Evolutionary conservation across 169 alveolate genomes (phyloP).

Genomic region (Eimeria praecox): DNA sequence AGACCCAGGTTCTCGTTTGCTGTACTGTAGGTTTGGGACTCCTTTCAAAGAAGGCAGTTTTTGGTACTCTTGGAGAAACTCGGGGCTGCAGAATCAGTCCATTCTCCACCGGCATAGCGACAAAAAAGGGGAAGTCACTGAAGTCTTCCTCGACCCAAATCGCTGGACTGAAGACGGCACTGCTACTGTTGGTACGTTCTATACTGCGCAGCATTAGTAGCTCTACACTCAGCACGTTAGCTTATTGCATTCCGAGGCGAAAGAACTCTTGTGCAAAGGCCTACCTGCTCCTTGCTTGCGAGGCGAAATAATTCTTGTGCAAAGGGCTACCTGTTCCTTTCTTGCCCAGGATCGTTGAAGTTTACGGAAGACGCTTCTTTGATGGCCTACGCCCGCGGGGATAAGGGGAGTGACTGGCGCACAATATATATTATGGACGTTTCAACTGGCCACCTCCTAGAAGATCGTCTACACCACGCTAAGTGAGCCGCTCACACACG

Average conservation of each 20-base stretch:
- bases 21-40: conserved; percentile 28
- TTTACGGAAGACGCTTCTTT: conserved; percentile 56
- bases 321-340: neutral
- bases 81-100: conserved; percentile 74
- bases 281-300: neutral
- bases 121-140: neutral
- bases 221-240: neutral
- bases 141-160: conserved; percentile 67
- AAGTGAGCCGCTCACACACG: conserved; percentile 21
- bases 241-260: neutral
- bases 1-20: neutral
- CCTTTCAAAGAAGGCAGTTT: conserved; percentile 62
- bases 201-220: neutral
- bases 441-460: neutral
- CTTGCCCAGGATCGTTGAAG: neutral
- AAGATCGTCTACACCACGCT: conserved; percentile 36
- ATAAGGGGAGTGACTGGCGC: conserved; percentile 71
- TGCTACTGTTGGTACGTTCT: conserved; percentile 46
- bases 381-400: conserved; percentile 76
- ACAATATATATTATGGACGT: conserved; percentile 8
- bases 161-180: conserved; percentile 78
- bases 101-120: conserved; percentile 30
- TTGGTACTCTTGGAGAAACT: conserved; percentile 61
- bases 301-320: neutral
- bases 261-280: neutral